Base-by-base conservation (phyloP, 306 rosid species). In the Lathyrus tuberosus region DNA sequence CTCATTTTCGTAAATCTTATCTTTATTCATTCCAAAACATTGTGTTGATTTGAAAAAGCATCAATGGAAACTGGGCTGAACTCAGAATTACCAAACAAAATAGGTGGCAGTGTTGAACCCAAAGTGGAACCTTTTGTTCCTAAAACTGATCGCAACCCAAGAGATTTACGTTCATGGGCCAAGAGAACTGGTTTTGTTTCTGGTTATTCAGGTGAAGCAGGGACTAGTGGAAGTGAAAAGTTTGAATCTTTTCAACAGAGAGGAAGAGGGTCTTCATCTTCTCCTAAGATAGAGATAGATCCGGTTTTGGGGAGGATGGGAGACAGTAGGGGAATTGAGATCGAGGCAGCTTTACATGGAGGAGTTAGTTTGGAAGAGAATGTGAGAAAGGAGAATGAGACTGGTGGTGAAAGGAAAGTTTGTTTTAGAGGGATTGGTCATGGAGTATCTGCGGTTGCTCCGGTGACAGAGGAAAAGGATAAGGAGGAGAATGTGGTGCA, bases 121-220 rank as follows among this genome's bases (percentile, higher is more conserved):
- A 79, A 67, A 69, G 82, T 90, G 8, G 86, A 74, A 11, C 89
- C 92, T 0, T 94, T 94, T 67, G 86, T 87, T 73, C 84, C 92
- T 1, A 80, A 5, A 79, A n/a, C n/a, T n/a, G n/a, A n/a, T n/a
- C n/a, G n/a, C n/a, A n/a, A n/a, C n/a, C n/a, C n/a, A n/a, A n/a
- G 77, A 68, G 98, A 93, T 80, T 78, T 93, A 35, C 80, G 88
- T 76, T 90, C 96, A 6, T 93, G 97, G 98, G 98, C 98, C 0
- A 93, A 83, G 68, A 89, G 90, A 73, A 93, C 98, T 9, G 98
- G 98, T 57, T 93, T 85, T 84, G 97, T 93, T 31, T 90, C 97
- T 26, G 85, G 76, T 76, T 90, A 79, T 79, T 93, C 98, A 13
- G 88, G 85, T 22, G 96, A 86, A 77, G 82, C 83, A n/a, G 84